Evolutionary conservation across 1,284 basidiomycete species (phyloP).

Genomic region (Tylopilus orsonianus): DNA sequence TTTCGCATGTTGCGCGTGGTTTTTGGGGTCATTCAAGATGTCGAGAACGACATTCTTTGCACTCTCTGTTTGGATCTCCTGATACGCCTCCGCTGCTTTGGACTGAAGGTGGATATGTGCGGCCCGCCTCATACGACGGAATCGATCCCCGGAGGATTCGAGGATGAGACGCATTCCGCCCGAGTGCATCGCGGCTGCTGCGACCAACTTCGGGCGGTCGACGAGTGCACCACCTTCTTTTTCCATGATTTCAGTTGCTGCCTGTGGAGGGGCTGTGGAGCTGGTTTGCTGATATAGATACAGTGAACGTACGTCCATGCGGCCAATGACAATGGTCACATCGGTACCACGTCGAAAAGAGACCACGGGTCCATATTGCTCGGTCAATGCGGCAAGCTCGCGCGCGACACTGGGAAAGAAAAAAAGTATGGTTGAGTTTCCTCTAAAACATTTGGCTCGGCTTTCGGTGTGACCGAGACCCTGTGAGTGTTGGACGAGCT

Average conservation of each 20-base stretch:
- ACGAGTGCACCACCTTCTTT: slow-evolving; percentile 32
- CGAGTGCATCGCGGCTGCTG: slow-evolving; percentile 30
- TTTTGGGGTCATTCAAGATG: slow-evolving; percentile 37
- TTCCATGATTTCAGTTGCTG: slow-evolving; percentile 36
- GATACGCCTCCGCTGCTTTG: too few species aligned
- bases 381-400: slow-evolving; percentile 26
- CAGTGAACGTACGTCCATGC: slow-evolving; percentile 31
- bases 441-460: too few species aligned
- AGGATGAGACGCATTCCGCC: slow-evolving; percentile 25
- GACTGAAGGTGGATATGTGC: slow-evolving; percentile 42
- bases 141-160: slow-evolving; percentile 23
- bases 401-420: slow-evolving; percentile 14
- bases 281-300: too few species aligned
- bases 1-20: slow-evolving; percentile 35
- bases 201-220: slow-evolving; percentile 35
- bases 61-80: slow-evolving; percentile 32
- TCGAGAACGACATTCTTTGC: slow-evolving; percentile 41
- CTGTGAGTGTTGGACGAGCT: too few species aligned
- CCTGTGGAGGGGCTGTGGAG: slow-evolving; percentile 10
- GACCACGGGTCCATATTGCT: slow-evolving; percentile 36
- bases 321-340: slow-evolving; percentile 31
- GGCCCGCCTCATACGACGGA: slow-evolving; percentile 34
- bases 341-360: slow-evolving; percentile 29
- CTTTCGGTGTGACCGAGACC: too few species aligned
- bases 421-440: too few species aligned